Evolutionary conservation across 352 stramenopile species (phyloP).

Genomic region (Phytophthora sojae): DNA sequence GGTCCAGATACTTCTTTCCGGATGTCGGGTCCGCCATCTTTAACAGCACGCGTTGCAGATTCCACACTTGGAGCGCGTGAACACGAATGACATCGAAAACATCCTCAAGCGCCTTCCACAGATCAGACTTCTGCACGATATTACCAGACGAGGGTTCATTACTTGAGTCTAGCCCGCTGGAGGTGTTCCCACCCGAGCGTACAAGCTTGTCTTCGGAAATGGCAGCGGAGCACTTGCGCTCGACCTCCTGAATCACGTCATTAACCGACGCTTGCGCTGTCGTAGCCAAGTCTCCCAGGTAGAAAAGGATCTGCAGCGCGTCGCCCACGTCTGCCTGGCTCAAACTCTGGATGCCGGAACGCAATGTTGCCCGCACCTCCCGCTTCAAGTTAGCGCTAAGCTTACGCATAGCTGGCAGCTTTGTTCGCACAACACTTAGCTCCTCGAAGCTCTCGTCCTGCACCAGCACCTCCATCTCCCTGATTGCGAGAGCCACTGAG

Average conservation of each 20-base stretch:
- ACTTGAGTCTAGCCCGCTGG: slow-evolving; percentile 32
- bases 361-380: slow-evolving; percentile 61
- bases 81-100: slow-evolving; percentile 76
- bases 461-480: slow-evolving; percentile 71
- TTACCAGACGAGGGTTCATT: slow-evolving; percentile 32
- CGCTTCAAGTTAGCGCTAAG: slow-evolving; percentile 57
- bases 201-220: slow-evolving; percentile 77
- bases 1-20: slow-evolving; percentile 65
- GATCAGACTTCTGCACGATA: slow-evolving; percentile 66
- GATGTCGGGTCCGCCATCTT: slow-evolving; percentile 71
- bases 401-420: slow-evolving; percentile 57
- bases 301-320: slow-evolving; percentile 83
- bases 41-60: slow-evolving; percentile 84
- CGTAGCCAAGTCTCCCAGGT: slow-evolving; percentile 65
- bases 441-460: slow-evolving; percentile 68
- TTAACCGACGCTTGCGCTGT: slow-evolving; percentile 82
- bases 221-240: slow-evolving; percentile 62
- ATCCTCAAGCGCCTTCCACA: slow-evolving; percentile 86
- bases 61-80: slow-evolving; percentile 86
- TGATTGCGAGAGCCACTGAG: slow-evolving; percentile 72
- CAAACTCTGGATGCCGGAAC: slow-evolving; percentile 56
- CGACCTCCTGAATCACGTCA: slow-evolving; percentile 84
- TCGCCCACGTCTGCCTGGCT: slow-evolving; percentile 79
- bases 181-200: slow-evolving; percentile 23
- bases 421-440: slow-evolving; percentile 67